These are phyloP conservation scores for Starmerella powellii DNA, from an alignment of 805 yeast species.

Conservation along the genomic window DNA sequence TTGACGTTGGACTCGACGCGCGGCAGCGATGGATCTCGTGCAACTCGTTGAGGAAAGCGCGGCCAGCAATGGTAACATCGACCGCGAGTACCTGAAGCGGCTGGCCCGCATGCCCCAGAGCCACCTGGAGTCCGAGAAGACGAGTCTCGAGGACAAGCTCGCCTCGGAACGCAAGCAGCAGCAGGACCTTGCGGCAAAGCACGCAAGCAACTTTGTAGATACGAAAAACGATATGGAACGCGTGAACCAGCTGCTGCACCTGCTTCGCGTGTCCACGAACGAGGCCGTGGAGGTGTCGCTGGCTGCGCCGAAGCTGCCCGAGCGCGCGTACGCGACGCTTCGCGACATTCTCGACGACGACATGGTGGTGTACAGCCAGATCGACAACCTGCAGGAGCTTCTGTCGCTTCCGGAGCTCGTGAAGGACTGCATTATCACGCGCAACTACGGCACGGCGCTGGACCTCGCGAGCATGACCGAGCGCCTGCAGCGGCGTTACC, in stretches of 20 bases:
- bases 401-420: constrained; percentile 76
- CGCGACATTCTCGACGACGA: constrained; percentile 30
- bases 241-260: constrained; percentile 5
- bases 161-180: constrained; percentile 4
- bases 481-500: constrained; percentile 57
- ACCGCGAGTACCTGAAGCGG: constrained; percentile 15
- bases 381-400: constrained; percentile 63
- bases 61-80: not conserved
- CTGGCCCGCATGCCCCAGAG: constrained; percentile 18
- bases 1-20: too few relatives aligned
- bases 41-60: not conserved
- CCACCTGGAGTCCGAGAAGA: constrained; percentile 15
- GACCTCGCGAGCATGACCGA: constrained; percentile 68
- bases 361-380: constrained; percentile 35
- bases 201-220: constrained; percentile 13
- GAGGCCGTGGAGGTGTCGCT: constrained; percentile 16
- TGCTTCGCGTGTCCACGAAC: constrained; percentile 7
- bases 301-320: constrained; percentile 19
- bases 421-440: constrained; percentile 70
- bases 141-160: constrained; percentile 7
- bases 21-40: not conserved
- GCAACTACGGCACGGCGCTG: constrained; percentile 79
- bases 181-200: constrained; percentile 11
- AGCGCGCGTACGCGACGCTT: constrained; percentile 15
- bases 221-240: constrained; percentile 14